Conservation (phyloP, 805 yeast genomes). For the Metschnikowia arizonensis region DNA sequence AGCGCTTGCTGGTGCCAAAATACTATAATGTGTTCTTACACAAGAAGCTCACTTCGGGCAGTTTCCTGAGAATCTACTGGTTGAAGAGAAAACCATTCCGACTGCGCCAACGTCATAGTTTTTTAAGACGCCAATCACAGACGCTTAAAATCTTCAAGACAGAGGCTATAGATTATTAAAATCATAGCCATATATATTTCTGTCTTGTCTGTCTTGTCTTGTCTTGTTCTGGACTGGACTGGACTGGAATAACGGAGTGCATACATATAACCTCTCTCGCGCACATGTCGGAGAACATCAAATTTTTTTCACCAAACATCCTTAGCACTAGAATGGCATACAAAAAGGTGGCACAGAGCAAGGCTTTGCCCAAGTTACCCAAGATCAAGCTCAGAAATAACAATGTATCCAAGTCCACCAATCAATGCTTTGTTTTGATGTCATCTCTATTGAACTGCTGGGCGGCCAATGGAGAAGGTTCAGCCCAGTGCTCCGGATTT, state of each 20-base stretch:
- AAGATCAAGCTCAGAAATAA: slow-evolving; percentile 68
- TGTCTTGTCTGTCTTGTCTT: neutral
- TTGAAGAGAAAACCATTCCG: slow-evolving; percentile 13
- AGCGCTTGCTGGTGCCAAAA: slow-evolving; percentile 9
- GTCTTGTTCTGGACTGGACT: neutral
- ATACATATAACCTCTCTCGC: neutral
- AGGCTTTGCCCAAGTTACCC: slow-evolving; percentile 64
- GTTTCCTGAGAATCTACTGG: slow-evolving; percentile 35
- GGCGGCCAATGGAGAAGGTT: slow-evolving; percentile 92
- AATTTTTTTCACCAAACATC: slow-evolving; percentile 8
- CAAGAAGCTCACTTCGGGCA: slow-evolving; percentile 21
- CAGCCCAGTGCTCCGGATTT: slow-evolving; percentile 57
- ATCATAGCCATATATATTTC: neutral
- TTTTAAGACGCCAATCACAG: neutral
- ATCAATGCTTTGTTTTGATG: slow-evolving; percentile 77
- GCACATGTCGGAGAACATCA: slow-evolving; percentile 1
- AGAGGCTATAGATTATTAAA: neutral
- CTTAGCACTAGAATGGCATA: slow-evolving; percentile 31
- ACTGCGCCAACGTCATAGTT: neutral
- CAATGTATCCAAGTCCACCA: slow-evolving; percentile 51
- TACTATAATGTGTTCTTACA: slow-evolving; percentile 25
- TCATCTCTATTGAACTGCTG: slow-evolving; percentile 86
- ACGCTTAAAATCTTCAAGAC: neutral
- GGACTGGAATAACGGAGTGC: no score
- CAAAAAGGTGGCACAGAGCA: slow-evolving; percentile 40